phyloP scores from a whole-genome alignment of 148 eudicot genomes.

The Nepenthes mirabilis region DNA sequence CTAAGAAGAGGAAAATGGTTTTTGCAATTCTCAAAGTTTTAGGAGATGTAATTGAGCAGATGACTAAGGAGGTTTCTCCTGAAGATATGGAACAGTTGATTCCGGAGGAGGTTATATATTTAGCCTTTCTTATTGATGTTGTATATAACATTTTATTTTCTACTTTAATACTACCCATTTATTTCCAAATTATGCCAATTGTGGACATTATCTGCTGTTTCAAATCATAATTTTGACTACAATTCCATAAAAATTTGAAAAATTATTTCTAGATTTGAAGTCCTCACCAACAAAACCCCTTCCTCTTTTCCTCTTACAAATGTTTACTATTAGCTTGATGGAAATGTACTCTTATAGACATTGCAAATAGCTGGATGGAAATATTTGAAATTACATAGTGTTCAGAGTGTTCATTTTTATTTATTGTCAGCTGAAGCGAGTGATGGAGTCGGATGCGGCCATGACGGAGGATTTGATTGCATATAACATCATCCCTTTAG shows the following conservation, averaged over 20 bases:
- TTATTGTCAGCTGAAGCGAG: constrained; percentile 60
- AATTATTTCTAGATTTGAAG: too few species aligned
- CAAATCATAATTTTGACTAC: too few species aligned
- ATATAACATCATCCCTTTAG: constrained; percentile 90
- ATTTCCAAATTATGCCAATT: too few species aligned
- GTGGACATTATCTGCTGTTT: too few species aligned
- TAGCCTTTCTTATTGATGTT: background rate
- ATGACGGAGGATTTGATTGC: constrained; percentile 91
- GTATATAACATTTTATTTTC: background rate
- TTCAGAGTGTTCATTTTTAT: constrained; percentile 2
- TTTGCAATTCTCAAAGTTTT: constrained; percentile 86
- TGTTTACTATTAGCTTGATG: too few species aligned
- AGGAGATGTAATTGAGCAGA: constrained; percentile 80
- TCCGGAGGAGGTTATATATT: constrained; percentile 66
- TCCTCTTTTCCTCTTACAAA: too few species aligned
- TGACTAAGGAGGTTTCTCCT: constrained; percentile 76
- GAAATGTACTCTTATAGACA: too few species aligned
- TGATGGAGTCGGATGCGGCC: constrained; percentile 92
- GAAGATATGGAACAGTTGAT: constrained; percentile 82
- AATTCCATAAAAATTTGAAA: too few species aligned
- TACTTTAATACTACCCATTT: background rate
- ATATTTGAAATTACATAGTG: background rate
- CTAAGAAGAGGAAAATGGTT: constrained; percentile 75
- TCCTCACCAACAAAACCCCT: too few species aligned
- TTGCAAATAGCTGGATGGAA: background rate